Percentiles rank a stretch among this genome's conserved stretches.
These are phyloP conservation scores for Vitis rupestris DNA, from an alignment of 164 flowering plant species.

Conservation along the genomic window DNA sequence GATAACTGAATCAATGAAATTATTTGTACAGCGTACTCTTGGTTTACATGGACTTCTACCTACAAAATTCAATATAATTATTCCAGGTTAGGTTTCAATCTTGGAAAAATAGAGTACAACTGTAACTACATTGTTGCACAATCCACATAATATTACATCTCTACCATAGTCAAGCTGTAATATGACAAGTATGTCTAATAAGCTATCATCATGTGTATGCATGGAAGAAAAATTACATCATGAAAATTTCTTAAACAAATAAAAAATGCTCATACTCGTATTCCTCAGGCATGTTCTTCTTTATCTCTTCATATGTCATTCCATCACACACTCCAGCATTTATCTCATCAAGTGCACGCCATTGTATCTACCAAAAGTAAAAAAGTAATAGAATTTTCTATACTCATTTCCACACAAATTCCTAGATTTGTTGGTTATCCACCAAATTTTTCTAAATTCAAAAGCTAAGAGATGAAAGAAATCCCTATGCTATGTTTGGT, in stretches of 20 bases:
- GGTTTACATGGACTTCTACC: too few relatives aligned
- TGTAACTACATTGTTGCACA: not conserved
- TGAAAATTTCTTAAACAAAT: too few relatives aligned
- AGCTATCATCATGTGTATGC: too few relatives aligned
- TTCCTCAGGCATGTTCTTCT: slow-evolving; percentile 98
- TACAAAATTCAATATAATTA: too few relatives aligned
- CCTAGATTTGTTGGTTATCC: not conserved
- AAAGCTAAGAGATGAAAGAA: slow-evolving; percentile 1
- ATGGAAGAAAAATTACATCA: too few relatives aligned
- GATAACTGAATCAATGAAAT: too few relatives aligned
- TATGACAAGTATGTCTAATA: not conserved
- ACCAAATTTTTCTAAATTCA: not conserved
- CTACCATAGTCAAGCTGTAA: not conserved
- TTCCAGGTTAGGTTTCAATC: not conserved
- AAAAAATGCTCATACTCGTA: slow-evolving; percentile 62
- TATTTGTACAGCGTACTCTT: too few relatives aligned
- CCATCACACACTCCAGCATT: slow-evolving; percentile 99
- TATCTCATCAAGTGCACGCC: slow-evolving; percentile 99
- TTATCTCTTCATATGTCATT: slow-evolving; percentile 97
- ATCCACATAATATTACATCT: not conserved
- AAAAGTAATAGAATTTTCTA: not conserved
- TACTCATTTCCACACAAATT: not conserved
- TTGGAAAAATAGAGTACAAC: not conserved
- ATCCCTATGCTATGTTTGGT: not conserved
- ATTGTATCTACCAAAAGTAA: slow-evolving; percentile 66